A percentile compares a stretch with the other conserved stretches of the same genome.
Evolutionary conservation across 1,139 yeast genomes (phyloP).

Genomic region (Nakaseomyces glabratus): DNA sequence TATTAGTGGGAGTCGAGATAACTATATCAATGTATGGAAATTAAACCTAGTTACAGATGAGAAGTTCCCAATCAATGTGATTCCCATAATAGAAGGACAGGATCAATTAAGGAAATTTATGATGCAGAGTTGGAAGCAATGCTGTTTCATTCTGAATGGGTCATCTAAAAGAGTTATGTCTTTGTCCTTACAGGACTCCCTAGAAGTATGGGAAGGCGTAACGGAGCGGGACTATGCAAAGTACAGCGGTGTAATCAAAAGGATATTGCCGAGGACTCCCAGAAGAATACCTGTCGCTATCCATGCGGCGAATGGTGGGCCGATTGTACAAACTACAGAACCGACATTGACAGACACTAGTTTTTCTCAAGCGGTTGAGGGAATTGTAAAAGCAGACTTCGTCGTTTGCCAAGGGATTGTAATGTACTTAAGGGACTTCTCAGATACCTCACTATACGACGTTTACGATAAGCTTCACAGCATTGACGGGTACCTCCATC

Average conservation of each 20-base stretch:
- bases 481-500: constrained; percentile 71
- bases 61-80: constrained; percentile 45
- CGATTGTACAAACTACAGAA: not conserved
- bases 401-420: too few species aligned
- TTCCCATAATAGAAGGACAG: constrained; percentile 36
- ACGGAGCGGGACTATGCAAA: constrained; percentile 24
- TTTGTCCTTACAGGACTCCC: constrained; percentile 53
- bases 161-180: constrained; percentile 68
- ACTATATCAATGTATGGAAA: constrained; percentile 39
- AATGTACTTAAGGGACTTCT: too few species aligned
- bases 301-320: constrained; percentile 26
- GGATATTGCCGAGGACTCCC: constrained; percentile 33
- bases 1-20: constrained; percentile 9
- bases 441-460: too few species aligned
- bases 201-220: constrained; percentile 48
- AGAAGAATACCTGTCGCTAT: constrained; percentile 51
- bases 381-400: too few species aligned
- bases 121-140: constrained; percentile 73
- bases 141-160: constrained; percentile 65
- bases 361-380: too few species aligned
- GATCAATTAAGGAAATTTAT: constrained; percentile 44
- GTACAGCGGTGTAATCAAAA: constrained; percentile 34
- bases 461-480: constrained; percentile 49
- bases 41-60: constrained; percentile 37
- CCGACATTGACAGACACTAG: constrained; percentile 4